Percentiles rank a stretch among this genome's conserved stretches.
Conservation (phyloP, 441 rosid genomes). For the Populus hybrid region DNA sequence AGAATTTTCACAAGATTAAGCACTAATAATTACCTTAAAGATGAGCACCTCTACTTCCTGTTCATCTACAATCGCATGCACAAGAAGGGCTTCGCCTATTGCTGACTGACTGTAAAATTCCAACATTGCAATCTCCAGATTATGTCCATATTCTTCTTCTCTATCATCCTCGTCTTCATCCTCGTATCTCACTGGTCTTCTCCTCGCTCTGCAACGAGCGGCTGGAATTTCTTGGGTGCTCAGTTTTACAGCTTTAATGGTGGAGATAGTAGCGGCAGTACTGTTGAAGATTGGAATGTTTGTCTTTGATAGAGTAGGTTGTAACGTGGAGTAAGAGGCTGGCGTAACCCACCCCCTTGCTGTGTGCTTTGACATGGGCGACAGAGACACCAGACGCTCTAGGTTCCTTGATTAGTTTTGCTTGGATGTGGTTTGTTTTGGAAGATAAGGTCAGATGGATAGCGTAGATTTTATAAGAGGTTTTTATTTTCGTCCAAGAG, state of each 20-base stretch:
- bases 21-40: slow-evolving; percentile 43
- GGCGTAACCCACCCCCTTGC: slow-evolving; percentile 9
- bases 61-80: slow-evolving; percentile 57
- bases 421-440: neutral
- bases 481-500: too few relatives aligned
- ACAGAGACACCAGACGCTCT: neutral
- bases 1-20: neutral
- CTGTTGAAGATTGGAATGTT: neutral
- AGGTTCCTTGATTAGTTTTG: neutral
- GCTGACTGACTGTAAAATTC: slow-evolving; percentile 57
- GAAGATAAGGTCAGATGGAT: slow-evolving; percentile 3
- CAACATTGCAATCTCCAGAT: slow-evolving; percentile 55
- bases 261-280: neutral
- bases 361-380: slow-evolving; percentile 25
- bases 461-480: neutral
- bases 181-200: slow-evolving; percentile 44
- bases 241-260: neutral
- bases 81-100: slow-evolving; percentile 68
- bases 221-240: slow-evolving; percentile 2
- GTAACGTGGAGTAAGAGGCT: slow-evolving; percentile 11
- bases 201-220: slow-evolving; percentile 39
- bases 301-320: neutral
- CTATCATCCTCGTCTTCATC: slow-evolving; percentile 35
- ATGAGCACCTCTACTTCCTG: slow-evolving; percentile 57
- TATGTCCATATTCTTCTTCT: slow-evolving; percentile 43